Base-by-base conservation (phyloP, 2,329 filamentous ascomycete species). In the Rhinocladiella similis region DNA sequence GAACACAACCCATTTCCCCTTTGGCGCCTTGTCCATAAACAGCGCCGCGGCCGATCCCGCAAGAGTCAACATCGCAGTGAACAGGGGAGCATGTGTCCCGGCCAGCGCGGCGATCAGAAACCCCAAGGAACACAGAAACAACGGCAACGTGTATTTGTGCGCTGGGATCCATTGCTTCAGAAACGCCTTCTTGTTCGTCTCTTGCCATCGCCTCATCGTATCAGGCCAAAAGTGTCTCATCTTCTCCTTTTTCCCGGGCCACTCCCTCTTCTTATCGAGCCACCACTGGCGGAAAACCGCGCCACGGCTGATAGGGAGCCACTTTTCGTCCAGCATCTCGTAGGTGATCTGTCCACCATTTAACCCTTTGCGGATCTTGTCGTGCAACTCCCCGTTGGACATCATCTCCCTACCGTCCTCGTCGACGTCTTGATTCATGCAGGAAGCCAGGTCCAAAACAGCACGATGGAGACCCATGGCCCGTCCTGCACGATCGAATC, bases 401-500 rank as follows among this genome's bases (percentile, higher is more conserved):
- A 54, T 46, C 47, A 55, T 54, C 19, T 61, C 55, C 1, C 25
- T 29, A n/a, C 41, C 35, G 5, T 51, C 45, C 19, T 55, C 54
- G 20, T 46, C 54, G 5, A 62, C 22, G 18, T 60, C 52, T 48
- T 47, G 42, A 3, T 52, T 38, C 48, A 63, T 63, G 20, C 55
- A 53, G 22, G 42, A 16, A 20, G 60, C 46, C n/a, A 63, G 35
- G 36, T 64, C 62, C 6, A 64, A 45, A 25, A 58, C 51, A 5
- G 62, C 60, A 7, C 72, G 53, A 20, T 73, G 57, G 53, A 69
- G 63, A 29, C 65, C 71, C 60, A 73, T 66, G 14, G 54, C 25
- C 25, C 68, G 71, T 1, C 71, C 69, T 1, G 55, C 54, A 13
- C 57, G 61, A 2, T 71, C 63, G 5, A 72, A 48, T 2, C 49